Evolutionary conservation across 768 basidiomycete genomes (phyloP), one percentile per base, ranked within the genome.

Genomic region (Lactifluus volemus): DNA sequence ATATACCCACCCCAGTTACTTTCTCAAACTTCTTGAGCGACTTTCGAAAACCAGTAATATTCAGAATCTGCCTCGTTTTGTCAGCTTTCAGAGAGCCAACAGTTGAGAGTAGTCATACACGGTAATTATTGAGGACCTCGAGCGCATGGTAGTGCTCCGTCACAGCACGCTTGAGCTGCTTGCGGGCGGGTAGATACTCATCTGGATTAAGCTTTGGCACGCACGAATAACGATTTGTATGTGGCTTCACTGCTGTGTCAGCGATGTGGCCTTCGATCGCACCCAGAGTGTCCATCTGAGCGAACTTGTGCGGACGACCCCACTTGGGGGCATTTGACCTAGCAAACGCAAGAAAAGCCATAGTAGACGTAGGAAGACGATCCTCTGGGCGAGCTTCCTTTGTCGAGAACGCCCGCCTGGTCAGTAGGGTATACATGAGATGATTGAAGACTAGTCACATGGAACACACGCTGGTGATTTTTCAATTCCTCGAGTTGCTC

Each of bases 11-110:
- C 71, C 79, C 84, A 14, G 92, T 87, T 4, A 80, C 73, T 70
- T 91, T 94, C 68, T 88, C 88, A 63, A 90, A 93, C 70, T 92
- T 93, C 73, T 88, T 92, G 59, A 93, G 70, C 0, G 85, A 85
- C 70, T 93, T 93, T 30, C 89, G 79, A 70, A 97, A 93, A 1
- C 96, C 97, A 1, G 91, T 89, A 10, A 93, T 72, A 71, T 99
- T 98, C 44, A 98, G 73, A 49, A 88, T 83, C 86, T 92, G 64
- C 32, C 49, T n/a, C 42, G 14, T 49, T 6, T 44, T 63, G 29
- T 61, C 56, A 36, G 41, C 50, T 59, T 59, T n/a, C 61, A n/a
- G 21, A 49, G 64, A 52, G 64, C 58, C 4, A 34, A 52, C 29
- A n/a, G 15, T 29, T 60, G 3, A 53, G 9, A 70, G 36, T 34